Percentiles rank a stretch among this genome's conserved stretches.
Conservation (phyloP, 148 eudicot species). For the Dysphania ambrosioides region DNA sequence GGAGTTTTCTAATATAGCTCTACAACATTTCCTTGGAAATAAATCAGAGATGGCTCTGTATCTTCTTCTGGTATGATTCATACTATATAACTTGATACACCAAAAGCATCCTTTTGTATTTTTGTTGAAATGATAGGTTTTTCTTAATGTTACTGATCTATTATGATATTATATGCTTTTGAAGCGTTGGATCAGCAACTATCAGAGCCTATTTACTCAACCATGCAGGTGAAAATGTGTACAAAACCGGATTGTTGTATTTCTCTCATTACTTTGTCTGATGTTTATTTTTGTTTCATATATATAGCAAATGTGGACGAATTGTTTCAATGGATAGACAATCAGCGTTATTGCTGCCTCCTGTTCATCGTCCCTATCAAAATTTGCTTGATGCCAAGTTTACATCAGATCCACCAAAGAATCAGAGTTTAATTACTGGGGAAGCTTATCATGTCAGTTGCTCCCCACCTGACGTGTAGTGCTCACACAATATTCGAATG, state of each 20-base stretch:
- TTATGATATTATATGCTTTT: slow-evolving; percentile 19
- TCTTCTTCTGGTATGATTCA: slow-evolving; percentile 54
- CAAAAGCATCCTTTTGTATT: not conserved
- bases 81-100: not conserved
- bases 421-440: slow-evolving; percentile 30
- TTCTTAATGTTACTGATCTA: slow-evolving; percentile 20
- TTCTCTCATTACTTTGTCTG: not conserved
- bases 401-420: slow-evolving; percentile 28
- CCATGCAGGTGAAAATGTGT: slow-evolving; percentile 58
- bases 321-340: slow-evolving; percentile 76
- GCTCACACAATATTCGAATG: not conserved
- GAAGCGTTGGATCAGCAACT: slow-evolving; percentile 82
- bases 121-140: not conserved
- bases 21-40: slow-evolving; percentile 66
- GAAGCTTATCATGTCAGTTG: slow-evolving; percentile 70
- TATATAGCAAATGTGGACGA: slow-evolving; percentile 80
- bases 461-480: slow-evolving; percentile 56
- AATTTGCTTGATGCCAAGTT: slow-evolving; percentile 38
- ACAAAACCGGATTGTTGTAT: not conserved
- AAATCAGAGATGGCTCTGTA: slow-evolving; percentile 55
- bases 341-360: slow-evolving; percentile 62
- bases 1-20: slow-evolving; percentile 82
- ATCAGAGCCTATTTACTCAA: slow-evolving; percentile 58
- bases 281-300: slow-evolving; percentile 12
- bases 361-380: slow-evolving; percentile 66